Evolutionary conservation across 2,329 filamentous ascomycete species (phyloP).

Genomic region (Botryotinia narcissicola): DNA sequence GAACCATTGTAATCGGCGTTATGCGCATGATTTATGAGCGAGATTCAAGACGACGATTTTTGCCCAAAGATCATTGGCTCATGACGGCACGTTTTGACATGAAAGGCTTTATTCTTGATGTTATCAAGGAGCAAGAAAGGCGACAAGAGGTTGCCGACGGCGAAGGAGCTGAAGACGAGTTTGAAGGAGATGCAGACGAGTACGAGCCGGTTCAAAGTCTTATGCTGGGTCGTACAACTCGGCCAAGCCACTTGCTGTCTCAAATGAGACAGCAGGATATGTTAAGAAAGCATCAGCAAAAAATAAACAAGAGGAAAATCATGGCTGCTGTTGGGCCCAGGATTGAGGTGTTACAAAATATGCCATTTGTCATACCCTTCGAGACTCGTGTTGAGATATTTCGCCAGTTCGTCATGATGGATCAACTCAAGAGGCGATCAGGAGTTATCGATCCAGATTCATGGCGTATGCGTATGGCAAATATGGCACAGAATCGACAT

Average conservation of each 20-base stretch:
- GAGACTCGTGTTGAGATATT: conserved; percentile 89
- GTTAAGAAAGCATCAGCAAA: conserved; percentile 62
- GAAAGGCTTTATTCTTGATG: conserved; percentile 79
- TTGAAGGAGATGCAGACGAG: conserved; percentile 43
- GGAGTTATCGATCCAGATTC: conserved; percentile 70
- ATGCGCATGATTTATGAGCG: conserved; percentile 88
- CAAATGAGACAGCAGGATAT: conserved; percentile 62
- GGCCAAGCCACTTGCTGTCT: conserved; percentile 46
- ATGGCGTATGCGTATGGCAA: conserved; percentile 62
- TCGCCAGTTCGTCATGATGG: conserved; percentile 82
- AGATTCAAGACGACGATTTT: conserved; percentile 82
- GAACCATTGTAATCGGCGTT: conserved; percentile 74
- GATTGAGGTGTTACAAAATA: conserved; percentile 86
- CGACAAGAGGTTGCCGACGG: conserved; percentile 66
- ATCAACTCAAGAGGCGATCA: conserved; percentile 72
- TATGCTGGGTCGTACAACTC: conserved; percentile 53
- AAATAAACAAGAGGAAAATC: conserved; percentile 65
- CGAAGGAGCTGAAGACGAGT: conserved; percentile 42
- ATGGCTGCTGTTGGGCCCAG: conserved; percentile 80
- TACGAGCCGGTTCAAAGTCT: conserved; percentile 40
- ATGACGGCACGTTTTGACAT: conserved; percentile 89
- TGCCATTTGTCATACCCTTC: conserved; percentile 97
- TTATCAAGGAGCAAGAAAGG: conserved; percentile 83
- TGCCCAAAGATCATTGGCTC: conserved; percentile 84
- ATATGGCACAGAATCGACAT: conserved; percentile 25